phyloP scores from a whole-genome alignment of 2,329 filamentous ascomycete genomes.

The Xylariaceae sp. region DNA sequence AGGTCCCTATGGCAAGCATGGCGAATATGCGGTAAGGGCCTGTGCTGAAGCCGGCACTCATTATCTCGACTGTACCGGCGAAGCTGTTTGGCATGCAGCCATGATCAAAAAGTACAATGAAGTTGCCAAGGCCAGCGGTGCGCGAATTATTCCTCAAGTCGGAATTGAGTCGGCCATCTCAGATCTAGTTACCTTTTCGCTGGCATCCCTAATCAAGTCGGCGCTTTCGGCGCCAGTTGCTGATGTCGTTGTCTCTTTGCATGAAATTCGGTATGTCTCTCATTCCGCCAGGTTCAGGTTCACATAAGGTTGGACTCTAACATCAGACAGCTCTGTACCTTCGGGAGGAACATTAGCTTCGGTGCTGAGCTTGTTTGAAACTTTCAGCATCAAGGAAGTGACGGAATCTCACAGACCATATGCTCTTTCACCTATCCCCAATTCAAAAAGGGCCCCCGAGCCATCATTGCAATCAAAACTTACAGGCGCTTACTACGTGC shows the following conservation, averaged over 20 bases:
- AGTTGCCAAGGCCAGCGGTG: constrained; percentile 47
- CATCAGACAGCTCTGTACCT: constrained; percentile 38
- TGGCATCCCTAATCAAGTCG: constrained; percentile 47
- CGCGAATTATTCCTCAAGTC: constrained; percentile 51
- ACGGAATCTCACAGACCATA: constrained; percentile 44
- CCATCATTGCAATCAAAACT: constrained; percentile 41
- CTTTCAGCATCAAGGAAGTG: constrained; percentile 45
- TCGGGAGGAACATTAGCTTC: constrained; percentile 68
- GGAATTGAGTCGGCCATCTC: constrained; percentile 58
- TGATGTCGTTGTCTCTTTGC: constrained; percentile 48
- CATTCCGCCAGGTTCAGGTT: not conserved
- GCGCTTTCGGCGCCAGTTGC: constrained; percentile 44
- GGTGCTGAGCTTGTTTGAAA: constrained; percentile 53
- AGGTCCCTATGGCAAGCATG: constrained; percentile 52
- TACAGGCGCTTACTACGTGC: constrained; percentile 45
- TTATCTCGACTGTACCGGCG: constrained; percentile 59
- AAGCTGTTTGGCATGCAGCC: constrained; percentile 49
- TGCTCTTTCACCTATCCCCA: constrained; percentile 51
- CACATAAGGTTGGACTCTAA: not conserved
- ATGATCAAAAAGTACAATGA: constrained; percentile 58
- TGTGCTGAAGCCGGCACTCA: constrained; percentile 59
- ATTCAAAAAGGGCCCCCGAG: constrained; percentile 31
- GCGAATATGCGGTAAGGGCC: constrained; percentile 54
- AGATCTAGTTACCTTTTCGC: constrained; percentile 52
- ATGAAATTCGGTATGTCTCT: constrained; percentile 36